Evolutionary conservation across 768 basidiomycete species (phyloP), one percentile per base, ranked within the genome.

Genomic region (Pulveroboletus sp.): DNA sequence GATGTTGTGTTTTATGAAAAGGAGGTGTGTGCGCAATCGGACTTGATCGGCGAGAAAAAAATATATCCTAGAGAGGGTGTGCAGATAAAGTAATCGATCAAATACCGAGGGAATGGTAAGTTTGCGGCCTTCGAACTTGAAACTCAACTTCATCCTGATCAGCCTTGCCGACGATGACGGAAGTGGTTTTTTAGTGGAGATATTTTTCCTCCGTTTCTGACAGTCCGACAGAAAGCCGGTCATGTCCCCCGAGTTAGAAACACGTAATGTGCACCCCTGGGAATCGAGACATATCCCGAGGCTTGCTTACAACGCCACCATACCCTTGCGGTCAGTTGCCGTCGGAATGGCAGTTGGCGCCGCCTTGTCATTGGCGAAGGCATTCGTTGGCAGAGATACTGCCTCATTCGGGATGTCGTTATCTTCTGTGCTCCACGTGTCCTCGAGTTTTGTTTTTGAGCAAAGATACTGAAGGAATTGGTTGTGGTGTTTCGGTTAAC

Each of bases 31-130:
- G 51, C 50, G 29, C 55, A 57, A 68, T 68, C 62, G 66, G 64
- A 68, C 47, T 63, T 63, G 65, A 67, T 65, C 56, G 64, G 64
- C 65, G 66, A 56, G 49, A 52, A 62, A 62, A 58, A 68, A 60
- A 68, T 50, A 53, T 56, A 50, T 49, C 53, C 62, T 52, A 63
- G 27, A 30, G 19, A 58, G 36, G 41, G 34, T 38, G 48, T 34
- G 36, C 49, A 62, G 57, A 64, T 64, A 62, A 67, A 69, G 61
- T 67, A 55, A 62, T 43, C 50, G 67, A 66, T 68, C 56, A 62
- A 43, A 39, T 26, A 43, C 65, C 60, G 43, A 56, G 14, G 1
- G 5, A 12, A 0, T 41, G 64, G 67, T 56, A 68, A 35, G 64
- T 67, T 66, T 63, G 57, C 51, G 57, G 57, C 7, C 59, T 60